These are phyloP conservation scores for Neurospora crassa DNA, from an alignment of 2,329 filamentous ascomycete species.

Conservation along the genomic window DNA sequence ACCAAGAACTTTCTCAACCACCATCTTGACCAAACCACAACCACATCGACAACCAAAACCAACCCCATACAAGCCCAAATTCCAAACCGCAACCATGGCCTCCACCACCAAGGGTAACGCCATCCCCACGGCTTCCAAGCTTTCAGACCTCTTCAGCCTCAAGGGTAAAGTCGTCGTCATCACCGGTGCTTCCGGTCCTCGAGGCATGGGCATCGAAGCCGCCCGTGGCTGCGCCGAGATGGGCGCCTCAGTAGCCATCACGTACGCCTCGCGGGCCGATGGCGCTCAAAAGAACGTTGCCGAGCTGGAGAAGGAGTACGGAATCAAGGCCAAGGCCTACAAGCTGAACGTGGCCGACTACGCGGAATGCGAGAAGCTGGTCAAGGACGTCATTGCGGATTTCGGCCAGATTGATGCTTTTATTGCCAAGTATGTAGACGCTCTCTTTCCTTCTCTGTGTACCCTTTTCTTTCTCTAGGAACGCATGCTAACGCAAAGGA, in stretches of 20 bases:
- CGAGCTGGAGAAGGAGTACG: constrained; percentile 55
- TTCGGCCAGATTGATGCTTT: constrained; percentile 69
- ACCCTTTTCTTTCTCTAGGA: no score
- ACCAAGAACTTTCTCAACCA: not conserved
- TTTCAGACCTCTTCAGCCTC: constrained; percentile 60
- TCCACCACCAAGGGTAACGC: constrained; percentile 6
- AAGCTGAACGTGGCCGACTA: constrained; percentile 48
- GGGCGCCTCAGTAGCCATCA: constrained; percentile 61
- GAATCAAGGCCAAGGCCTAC: constrained; percentile 56
- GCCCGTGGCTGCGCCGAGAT: constrained; percentile 62
- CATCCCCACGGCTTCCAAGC: constrained; percentile 45
- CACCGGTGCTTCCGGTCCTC: constrained; percentile 59
- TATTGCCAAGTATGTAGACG: constrained; percentile 61
- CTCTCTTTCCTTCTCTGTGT: constrained; percentile 29
- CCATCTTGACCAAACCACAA: not conserved
- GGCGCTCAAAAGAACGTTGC: constrained; percentile 57
- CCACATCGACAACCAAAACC: not conserved
- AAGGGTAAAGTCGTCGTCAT: constrained; percentile 65
- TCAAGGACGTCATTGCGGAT: constrained; percentile 58
- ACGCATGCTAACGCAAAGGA: no score
- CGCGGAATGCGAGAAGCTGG: constrained; percentile 39
- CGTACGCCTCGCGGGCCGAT: constrained; percentile 61
- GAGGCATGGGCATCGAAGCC: constrained; percentile 61
- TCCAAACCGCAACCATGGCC: constrained; percentile 3
- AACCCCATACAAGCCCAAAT: not conserved